Evolutionary conservation across 352 stramenopile genomes (phyloP), one percentile per base, ranked within the genome.

Genomic region (Phytopythium helicoides): DNA sequence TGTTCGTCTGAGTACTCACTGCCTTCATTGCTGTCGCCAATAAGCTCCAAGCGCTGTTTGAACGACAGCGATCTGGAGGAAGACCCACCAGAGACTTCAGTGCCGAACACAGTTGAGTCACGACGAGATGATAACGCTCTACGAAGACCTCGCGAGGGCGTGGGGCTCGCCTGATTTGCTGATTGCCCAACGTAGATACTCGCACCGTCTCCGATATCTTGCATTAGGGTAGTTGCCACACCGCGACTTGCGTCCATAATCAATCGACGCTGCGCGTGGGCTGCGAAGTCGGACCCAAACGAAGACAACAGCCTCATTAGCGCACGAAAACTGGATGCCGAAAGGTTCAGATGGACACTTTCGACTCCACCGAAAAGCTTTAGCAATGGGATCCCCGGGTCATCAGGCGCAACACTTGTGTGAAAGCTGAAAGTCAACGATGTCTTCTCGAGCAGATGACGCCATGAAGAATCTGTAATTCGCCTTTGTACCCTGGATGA

Each of bases 291-390:
- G 10, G 88, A 67, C 3, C 68, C 74, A 55, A 94, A 87, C 11
- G 85, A 93, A 39, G 66, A 63, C 4, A 92, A 49, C 25, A 94
- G 53, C 21, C 70, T 62, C 48, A 89, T 55, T 39, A 94, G 40
- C 1, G 78, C 69, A 14, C 66, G 64, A 44, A 89, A 93, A 47
- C 62, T 87, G 25, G 61, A 62, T 12, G 73, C 65, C 3, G 81
- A 87, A n/a, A 94, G 54, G 58, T 89, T 90, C 25, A 93, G 35
- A 22, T 81, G 71, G 14, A 94, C 73, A 26, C 65, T 83, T 26
- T 88, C 71, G 8, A 94, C 68, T 9, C 73, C 76, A 25, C 85
- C 85, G 49, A 83, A 73, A 14, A 93, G 53, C 51, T 93, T 94
- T 9, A 92, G 46, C 12, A 94, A 66, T 34, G 85, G 78, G 45